Conservation (phyloP, 2,329 filamentous ascomycete species). For the Venturia oleaginea region DNA sequence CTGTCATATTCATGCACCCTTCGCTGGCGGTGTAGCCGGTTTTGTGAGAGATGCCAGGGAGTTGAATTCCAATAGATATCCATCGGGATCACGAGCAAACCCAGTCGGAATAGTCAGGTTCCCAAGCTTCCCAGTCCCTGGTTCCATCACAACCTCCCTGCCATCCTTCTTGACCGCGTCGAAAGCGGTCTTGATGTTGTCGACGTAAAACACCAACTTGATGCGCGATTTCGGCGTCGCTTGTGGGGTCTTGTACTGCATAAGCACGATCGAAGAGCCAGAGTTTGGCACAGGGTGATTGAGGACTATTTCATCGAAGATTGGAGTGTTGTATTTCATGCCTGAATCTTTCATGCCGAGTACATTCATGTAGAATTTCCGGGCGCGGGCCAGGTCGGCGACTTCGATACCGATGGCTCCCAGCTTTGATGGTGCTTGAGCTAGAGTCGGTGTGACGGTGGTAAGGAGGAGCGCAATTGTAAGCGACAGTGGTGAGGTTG, state of each 20-base stretch:
- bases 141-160: slow-evolving; percentile 6
- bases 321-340: background rate
- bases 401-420: slow-evolving; percentile 13
- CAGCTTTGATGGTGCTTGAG: slow-evolving; percentile 9
- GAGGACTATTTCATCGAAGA: slow-evolving; percentile 12
- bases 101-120: slow-evolving; percentile 6
- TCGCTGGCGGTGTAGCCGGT: background rate
- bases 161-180: slow-evolving; percentile 7
- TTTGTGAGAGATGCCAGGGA: background rate
- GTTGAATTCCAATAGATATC: slow-evolving; percentile 14
- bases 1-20: background rate
- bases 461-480: background rate
- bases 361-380: slow-evolving; percentile 8
- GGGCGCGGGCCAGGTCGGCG: background rate
- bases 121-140: slow-evolving; percentile 4
- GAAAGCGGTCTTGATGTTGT: slow-evolving; percentile 4
- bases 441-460: background rate
- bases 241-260: slow-evolving; percentile 9
- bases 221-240: background rate
- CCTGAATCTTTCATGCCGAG: slow-evolving; percentile 9
- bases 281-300: background rate
- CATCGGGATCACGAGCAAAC: slow-evolving; percentile 12
- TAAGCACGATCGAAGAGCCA: slow-evolving; percentile 12
- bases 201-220: slow-evolving; percentile 13
- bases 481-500: background rate